Evolutionary conservation across 2,329 filamentous ascomycete genomes (phyloP).

Genomic region (Colletotrichum zoysiae): DNA sequence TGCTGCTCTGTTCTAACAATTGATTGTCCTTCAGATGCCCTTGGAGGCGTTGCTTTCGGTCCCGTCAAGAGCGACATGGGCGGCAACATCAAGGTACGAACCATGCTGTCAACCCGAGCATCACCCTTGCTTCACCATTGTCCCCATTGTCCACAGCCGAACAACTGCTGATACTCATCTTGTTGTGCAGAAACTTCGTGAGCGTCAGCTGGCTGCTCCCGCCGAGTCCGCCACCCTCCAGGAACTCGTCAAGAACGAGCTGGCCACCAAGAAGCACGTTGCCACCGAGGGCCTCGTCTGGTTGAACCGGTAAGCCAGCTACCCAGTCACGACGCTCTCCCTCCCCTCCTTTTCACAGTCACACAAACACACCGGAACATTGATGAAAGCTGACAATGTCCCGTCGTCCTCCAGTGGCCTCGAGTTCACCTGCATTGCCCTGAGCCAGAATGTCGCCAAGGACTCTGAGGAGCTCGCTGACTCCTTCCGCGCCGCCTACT

Average conservation of each 20-base stretch:
- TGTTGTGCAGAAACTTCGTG: constrained; percentile 81
- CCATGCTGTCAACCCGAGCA: neutral
- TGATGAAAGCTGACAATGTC: constrained; percentile 12
- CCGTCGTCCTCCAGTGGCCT: constrained; percentile 73
- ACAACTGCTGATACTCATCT: neutral
- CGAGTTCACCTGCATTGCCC: constrained; percentile 90
- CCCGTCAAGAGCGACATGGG: constrained; percentile 93
- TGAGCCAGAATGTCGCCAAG: constrained; percentile 81
- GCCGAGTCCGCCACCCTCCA: constrained; percentile 87
- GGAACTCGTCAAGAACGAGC: constrained; percentile 85
- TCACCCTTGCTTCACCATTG: neutral
- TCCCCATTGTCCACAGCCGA: neutral
- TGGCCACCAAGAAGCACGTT: constrained; percentile 88
- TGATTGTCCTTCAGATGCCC: constrained; percentile 61
- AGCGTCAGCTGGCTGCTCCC: constrained; percentile 83
- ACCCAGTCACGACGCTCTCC: neutral
- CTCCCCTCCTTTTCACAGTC: too few relatives aligned
- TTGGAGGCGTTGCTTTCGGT: constrained; percentile 81
- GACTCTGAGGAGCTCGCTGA: constrained; percentile 79
- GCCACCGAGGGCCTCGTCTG: constrained; percentile 93
- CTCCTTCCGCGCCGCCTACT: constrained; percentile 90
- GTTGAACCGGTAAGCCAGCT: constrained; percentile 79
- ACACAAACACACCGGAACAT: neutral
- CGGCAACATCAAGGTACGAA: constrained; percentile 87
- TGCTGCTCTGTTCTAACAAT: constrained; percentile 14